These are phyloP conservation scores for Eucalyptus pauciflora DNA, from an alignment of 345 rosid genomes.

Conservation along the genomic window DNA sequence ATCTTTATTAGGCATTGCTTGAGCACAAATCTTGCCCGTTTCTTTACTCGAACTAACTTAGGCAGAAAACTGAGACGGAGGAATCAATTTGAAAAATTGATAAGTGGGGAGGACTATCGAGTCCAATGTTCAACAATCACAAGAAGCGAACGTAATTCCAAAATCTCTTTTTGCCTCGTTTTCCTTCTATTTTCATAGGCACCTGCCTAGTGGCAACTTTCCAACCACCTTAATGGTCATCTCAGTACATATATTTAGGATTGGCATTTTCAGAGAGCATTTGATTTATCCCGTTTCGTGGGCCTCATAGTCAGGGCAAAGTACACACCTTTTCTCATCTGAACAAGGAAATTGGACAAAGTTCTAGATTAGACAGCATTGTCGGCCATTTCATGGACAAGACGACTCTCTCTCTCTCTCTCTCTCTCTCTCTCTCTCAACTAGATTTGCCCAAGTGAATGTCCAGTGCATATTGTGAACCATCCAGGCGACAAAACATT, in stretches of 20 bases:
- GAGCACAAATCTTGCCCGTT: background rate
- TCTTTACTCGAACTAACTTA: background rate
- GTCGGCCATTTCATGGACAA: background rate
- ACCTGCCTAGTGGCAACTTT: background rate
- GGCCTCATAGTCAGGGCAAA: background rate
- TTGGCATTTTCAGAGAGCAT: background rate
- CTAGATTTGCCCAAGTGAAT: background rate
- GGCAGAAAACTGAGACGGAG: background rate
- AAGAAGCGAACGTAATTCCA: background rate
- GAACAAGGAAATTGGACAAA: background rate
- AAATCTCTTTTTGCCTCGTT: background rate
- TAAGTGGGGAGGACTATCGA: background rate
- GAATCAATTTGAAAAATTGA: background rate
- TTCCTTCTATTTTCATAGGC: background rate
- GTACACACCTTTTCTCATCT: background rate
- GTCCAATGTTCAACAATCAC: background rate
- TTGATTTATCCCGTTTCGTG: background rate
- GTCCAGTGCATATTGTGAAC: background rate
- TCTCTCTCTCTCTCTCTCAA: background rate
- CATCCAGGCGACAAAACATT: background rate
- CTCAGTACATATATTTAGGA: background rate
- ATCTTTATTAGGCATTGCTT: background rate
- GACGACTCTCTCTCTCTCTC: background rate
- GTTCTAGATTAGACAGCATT: background rate
- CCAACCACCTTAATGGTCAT: background rate